phyloP scores from a whole-genome alignment of 176 grass and related monocot genomes.

The Bolboschoenus planiculmis region DNA sequence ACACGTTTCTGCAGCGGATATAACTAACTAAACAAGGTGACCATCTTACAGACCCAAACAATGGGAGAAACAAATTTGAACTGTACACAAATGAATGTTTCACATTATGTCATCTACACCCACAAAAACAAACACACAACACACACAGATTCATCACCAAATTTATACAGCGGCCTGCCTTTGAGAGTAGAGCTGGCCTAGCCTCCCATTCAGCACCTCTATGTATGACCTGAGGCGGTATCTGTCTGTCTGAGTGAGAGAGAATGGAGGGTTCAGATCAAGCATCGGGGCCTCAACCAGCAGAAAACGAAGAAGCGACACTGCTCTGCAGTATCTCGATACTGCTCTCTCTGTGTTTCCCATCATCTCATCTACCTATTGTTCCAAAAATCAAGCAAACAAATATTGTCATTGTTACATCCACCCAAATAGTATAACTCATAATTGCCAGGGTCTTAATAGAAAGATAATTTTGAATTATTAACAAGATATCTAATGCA shows the following conservation, averaged over 20 bases:
- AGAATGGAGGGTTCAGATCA: constrained; percentile 63
- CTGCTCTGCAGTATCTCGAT: constrained; percentile 53
- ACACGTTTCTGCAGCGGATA: neutral
- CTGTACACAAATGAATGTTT: constrained; percentile 36
- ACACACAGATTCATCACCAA: neutral
- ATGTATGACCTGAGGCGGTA: constrained; percentile 64
- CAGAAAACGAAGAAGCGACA: constrained; percentile 68
- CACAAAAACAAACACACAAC: neutral
- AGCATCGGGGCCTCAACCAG: constrained; percentile 64
- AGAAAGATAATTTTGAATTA: neutral
- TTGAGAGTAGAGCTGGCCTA: constrained; percentile 38
- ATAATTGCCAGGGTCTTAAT: neutral
- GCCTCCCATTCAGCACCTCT: constrained; percentile 66
- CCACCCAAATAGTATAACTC: neutral
- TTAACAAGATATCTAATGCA: neutral
- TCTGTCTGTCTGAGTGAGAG: constrained; percentile 60
- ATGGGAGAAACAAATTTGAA: neutral
- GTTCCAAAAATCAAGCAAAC: constrained; percentile 9
- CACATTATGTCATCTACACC: neutral
- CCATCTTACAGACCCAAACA: constrained; percentile 15
- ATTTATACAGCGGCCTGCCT: constrained; percentile 23
- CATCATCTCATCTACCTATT: constrained; percentile 85
- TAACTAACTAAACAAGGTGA: neutral
- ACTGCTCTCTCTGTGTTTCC: constrained; percentile 47
- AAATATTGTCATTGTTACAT: neutral